phyloP scores from a whole-genome alignment of 306 rosid genomes.

The Arachis stenosperma region DNA sequence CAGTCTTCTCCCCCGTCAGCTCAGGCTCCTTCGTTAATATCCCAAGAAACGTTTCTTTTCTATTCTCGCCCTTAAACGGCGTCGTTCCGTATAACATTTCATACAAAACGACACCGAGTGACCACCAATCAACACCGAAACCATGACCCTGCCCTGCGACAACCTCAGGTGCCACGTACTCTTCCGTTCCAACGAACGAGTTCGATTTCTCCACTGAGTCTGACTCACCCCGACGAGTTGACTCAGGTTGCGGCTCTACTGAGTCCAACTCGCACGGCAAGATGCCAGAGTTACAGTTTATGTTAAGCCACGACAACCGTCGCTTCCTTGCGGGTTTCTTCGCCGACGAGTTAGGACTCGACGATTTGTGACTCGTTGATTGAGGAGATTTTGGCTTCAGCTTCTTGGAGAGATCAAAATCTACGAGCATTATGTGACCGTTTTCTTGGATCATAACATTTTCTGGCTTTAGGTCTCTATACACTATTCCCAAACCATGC shows the following conservation, averaged over 20 bases:
- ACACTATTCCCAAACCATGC: conserved; percentile 73
- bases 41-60: conserved; percentile 82
- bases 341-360: conserved; percentile 15
- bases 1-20: conserved; percentile 73
- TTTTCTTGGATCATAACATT: conserved; percentile 83
- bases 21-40: conserved; percentile 63
- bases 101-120: conserved; percentile 73
- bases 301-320: conserved; percentile 39
- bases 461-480: conserved; percentile 95
- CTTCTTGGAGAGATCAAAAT: conserved; percentile 90
- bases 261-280: conserved; percentile 50
- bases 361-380: conserved; percentile 36
- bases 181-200: conserved; percentile 97
- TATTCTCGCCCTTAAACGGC: conserved; percentile 71
- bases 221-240: neutral
- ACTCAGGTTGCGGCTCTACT: neutral
- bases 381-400: conserved; percentile 53
- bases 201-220: conserved; percentile 69
- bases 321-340: conserved; percentile 19
- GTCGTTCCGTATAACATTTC: conserved; percentile 91
- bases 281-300: conserved; percentile 61
- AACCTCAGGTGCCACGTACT: conserved; percentile 94
- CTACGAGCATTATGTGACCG: conserved; percentile 93
- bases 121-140: conserved; percentile 94
- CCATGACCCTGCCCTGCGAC: conserved; percentile 73